A percentile compares a stretch with the other conserved stretches of the same genome.
These are phyloP conservation scores for Ustilago shanxiensis DNA, from an alignment of 1,284 basidiomycete species.

Conservation along the genomic window DNA sequence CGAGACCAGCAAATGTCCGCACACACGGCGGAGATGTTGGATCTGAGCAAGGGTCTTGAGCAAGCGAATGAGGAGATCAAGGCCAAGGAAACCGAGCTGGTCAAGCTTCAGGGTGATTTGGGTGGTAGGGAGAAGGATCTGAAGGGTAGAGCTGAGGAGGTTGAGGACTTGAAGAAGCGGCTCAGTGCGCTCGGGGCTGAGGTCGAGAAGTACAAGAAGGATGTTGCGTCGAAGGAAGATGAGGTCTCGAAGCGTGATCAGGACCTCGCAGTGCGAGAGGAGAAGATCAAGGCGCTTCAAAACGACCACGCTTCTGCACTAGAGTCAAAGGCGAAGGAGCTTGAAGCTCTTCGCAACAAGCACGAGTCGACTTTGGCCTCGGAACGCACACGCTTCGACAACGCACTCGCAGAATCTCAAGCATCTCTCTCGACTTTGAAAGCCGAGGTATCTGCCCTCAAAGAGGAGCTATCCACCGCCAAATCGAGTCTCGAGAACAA, in stretches of 20 bases:
- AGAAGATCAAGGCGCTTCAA: constrained; percentile 22
- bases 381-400: constrained; percentile 21
- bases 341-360: constrained; percentile 5
- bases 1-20: constrained; percentile 34
- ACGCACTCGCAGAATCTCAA: constrained; percentile 17
- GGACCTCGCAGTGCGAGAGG: constrained; percentile 17
- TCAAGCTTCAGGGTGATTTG: constrained; percentile 11
- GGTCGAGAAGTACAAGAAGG: constrained; percentile 7
- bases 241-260: constrained; percentile 6
- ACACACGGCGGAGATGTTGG: constrained; percentile 46
- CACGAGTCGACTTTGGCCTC: constrained; percentile 19
- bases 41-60: constrained; percentile 33
- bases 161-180: constrained; percentile 13
- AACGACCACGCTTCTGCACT: constrained; percentile 15
- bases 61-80: constrained; percentile 17
- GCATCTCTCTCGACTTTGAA: constrained; percentile 6
- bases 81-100: constrained; percentile 24
- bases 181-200: constrained; percentile 9
- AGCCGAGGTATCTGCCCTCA: constrained; percentile 14
- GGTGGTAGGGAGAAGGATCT: constrained; percentile 3
- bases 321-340: constrained; percentile 10
- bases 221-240: constrained; percentile 1
- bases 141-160: background rate
- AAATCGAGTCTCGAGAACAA: constrained; percentile 1
- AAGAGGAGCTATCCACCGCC: constrained; percentile 17